Percentiles rank a stretch among this genome's conserved stretches.
These are phyloP conservation scores for Coccomyxa sp. DNA, from an alignment of 139 green algal genomes.

Conservation along the genomic window DNA sequence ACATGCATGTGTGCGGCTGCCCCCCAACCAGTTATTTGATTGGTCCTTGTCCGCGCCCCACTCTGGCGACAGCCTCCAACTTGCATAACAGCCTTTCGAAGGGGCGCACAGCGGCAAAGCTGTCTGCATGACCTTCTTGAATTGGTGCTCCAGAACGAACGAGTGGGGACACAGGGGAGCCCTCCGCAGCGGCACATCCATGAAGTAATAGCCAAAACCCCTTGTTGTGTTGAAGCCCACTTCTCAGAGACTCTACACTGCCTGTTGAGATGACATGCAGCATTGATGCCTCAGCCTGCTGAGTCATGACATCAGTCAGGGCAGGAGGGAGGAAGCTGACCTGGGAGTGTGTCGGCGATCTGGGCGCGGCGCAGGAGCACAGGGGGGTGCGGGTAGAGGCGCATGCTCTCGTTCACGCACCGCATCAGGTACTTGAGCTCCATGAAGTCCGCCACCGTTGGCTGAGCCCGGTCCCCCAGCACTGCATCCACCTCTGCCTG, in stretches of 20 bases:
- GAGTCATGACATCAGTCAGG: not conserved
- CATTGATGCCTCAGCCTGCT: not conserved
- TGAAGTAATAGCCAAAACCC: too few species aligned
- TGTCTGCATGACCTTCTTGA: too few species aligned
- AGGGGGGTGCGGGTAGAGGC: conserved; percentile 97
- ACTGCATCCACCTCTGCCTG: conserved; percentile 89
- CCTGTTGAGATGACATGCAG: too few species aligned
- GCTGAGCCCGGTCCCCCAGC: conserved; percentile 45
- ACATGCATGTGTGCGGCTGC: not conserved
- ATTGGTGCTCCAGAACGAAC: too few species aligned
- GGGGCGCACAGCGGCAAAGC: too few species aligned
- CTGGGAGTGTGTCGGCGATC: conserved; percentile 79
- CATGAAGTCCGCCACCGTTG: conserved; percentile 64
- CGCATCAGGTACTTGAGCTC: conserved; percentile 84
- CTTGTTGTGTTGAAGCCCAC: too few species aligned
- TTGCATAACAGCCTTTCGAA: too few species aligned
- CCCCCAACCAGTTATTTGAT: too few species aligned
- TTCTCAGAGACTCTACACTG: too few species aligned
- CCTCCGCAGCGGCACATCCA: too few species aligned
- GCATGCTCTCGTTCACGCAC: conserved; percentile 96
- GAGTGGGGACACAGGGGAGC: too few species aligned
- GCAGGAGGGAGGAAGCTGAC: conserved; percentile 4
- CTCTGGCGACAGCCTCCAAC: not conserved
- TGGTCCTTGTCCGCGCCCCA: too few species aligned
- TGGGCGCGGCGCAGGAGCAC: conserved; percentile 83